Base-by-base conservation (phyloP, 305 asterid species). In the Fraxinus sp. region DNA sequence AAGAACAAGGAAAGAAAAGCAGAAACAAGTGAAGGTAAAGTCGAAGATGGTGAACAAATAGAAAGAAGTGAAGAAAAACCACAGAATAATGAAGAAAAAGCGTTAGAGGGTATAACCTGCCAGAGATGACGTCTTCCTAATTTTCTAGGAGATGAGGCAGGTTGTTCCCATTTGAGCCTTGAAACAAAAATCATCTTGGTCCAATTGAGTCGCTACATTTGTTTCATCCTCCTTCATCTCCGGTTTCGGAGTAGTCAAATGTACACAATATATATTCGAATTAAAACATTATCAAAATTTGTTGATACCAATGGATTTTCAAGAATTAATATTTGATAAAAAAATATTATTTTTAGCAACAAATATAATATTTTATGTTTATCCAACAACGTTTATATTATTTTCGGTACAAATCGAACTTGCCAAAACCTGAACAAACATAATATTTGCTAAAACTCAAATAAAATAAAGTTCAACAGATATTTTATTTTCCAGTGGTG, bases 1-100 rank as follows among this genome's bases (percentile, higher is more conserved):
- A 44, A 44, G 55, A 44, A 44, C 55, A 74, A 28, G 14, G 87
- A 85, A 36, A 68, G n/a, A 46, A 78, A 72, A 7, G 24, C 46
- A 4, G 44, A 32, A 68, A 28, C 82, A 22, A 8, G 20, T 24
- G 74, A 10, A 66, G 10, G 32, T 14, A 14, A 32, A 32, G 44
- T 10, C 33, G 39, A 68, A 13, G 32, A 68, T 68, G 39, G 7
- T 3, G 39, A 32, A 71, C 36, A 30, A 13, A 14, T 13, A 0
- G 76, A 64, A 64, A 64, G 33, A 64, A 64, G 35, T 64, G 16
- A 71, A 71, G 24, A 71, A 71, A 71, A 71, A 30, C 39, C 44
- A 16, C 22, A 71, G 39, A 71, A 24, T 13, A 71, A 16, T 71
- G 13, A 4, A 30, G 11, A 71, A 32, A 71, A 2, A 32, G 14